Evolutionary conservation across 2,329 filamentous ascomycete species (phyloP), one percentile per base, ranked within the genome.

Genomic region (Seiridium unicorne): DNA sequence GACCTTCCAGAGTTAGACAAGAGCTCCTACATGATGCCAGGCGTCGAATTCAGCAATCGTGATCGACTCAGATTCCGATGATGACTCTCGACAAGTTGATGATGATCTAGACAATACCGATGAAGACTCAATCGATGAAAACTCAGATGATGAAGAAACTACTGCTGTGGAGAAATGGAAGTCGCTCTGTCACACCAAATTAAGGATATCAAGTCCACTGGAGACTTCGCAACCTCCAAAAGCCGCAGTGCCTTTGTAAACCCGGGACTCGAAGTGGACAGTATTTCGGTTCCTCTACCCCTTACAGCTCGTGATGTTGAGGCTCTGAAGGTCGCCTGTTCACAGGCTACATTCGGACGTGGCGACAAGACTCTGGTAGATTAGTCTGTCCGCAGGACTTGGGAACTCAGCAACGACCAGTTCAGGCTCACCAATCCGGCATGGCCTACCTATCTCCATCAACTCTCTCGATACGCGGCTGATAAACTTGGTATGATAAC

Each of bases 311-410:
- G 61, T 5, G 69, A 73, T 54, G 71, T 69, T 1, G 61, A 66
- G 26, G 48, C 46, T 0, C 69, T 73, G 49, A 69, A 65, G 42
- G 57, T 55, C 18, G 61, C 55, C 32, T 70, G 64, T 18, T 62
- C 61, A 44, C 65, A 71, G 49, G 71, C 72, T 4, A 73, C 76
- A 1, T 78, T 75, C 61, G 73, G 75, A 9, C 74, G 71, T 55
- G 75, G 74, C 0, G 69, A 70, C 1, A 60, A 75, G 53, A 77
- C 74, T 0, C 53, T 77, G 0, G 72, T 79, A 9, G 76, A 78
- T 62, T 68, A 66, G 1, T 66, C 67, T 2, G 72, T 78, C 9
- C 69, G 75, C 5, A 75, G 74, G 44, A 77, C 73, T 0, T 78
- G 73, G 73, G 74, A 80, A 60, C 62, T 79, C 10, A 68, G 73